Evolutionary conservation across 768 basidiomycete genomes (phyloP), one percentile per base, ranked within the genome.

Genomic region (Trametopsis cervina): DNA sequence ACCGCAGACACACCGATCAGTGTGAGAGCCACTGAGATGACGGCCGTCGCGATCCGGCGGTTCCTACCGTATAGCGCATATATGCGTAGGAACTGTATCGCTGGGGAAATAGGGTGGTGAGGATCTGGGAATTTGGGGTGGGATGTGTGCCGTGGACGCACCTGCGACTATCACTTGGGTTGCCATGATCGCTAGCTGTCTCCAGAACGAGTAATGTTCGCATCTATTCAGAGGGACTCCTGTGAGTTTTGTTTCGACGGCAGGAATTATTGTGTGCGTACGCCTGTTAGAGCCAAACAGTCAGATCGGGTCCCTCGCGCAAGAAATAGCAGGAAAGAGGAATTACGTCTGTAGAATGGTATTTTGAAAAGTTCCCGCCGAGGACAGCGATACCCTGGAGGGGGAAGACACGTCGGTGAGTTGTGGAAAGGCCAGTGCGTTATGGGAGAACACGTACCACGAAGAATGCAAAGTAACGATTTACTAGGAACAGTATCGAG

Each of bases 11-110:
- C 46, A 1, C 53, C 60, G 1, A 56, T 48, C 24, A 79, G 53
- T 1, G 66, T 44, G 0, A 57, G 43, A 2, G 62, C 70, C 27
- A 63, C 61, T 5, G 57, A 56, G 2, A 73, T n/a, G 58, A 78
- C 58, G 35, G 59, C 63, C 3, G 54, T 47, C 18, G 72, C 51
- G 29, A 77, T 57, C 15, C 65, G 64, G 35, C 62, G 51, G 13
- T 69, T 70, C 27, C 70, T 58, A 12, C 64, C 60, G 47, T 77
- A 80, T 15, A 81, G 59, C 4, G 79, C 78, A 49, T 70, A 73
- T 42, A 73, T 73, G 33, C 78, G 71, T 36, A 75, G 57, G 11
- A 68, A 68, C 24, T 78, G 64, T 4, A 56, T 54, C 25, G 73
- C 67, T 49, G 66, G 75, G n/a, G n/a, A 76, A 24, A 15, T 43